phyloP scores from a whole-genome alignment of 2,329 filamentous ascomycete genomes.

The Plenodomus biglobosus region DNA sequence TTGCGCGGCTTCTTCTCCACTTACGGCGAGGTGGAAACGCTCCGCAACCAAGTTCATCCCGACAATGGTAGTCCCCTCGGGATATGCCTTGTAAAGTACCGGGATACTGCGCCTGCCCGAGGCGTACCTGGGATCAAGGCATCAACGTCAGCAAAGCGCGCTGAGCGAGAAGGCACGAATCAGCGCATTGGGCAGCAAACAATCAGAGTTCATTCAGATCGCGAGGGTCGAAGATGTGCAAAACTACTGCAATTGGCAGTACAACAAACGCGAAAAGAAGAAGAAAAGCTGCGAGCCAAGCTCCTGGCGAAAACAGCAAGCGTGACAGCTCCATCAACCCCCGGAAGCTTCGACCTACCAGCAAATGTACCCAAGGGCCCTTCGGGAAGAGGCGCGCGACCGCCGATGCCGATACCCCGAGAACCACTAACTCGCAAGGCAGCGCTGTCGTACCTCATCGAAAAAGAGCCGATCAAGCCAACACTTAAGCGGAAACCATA shows the following conservation, averaged over 20 bases:
- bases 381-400: conserved; percentile 55
- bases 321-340: conserved; percentile 20
- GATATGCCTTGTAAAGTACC: conserved; percentile 88
- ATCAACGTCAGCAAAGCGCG: conserved; percentile 77
- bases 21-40: conserved; percentile 85
- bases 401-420: conserved; percentile 43
- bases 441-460: conserved; percentile 54
- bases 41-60: conserved; percentile 93
- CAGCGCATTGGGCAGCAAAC: conserved; percentile 75
- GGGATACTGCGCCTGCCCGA: conserved; percentile 63
- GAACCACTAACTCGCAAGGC: conserved; percentile 50
- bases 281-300: conserved; percentile 49
- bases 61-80: conserved; percentile 92
- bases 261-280: conserved; percentile 66
- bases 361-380: conserved; percentile 87
- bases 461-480: conserved; percentile 65
- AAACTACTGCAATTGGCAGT: conserved; percentile 75
- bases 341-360: conserved; percentile 60
- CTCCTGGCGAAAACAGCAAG: conserved; percentile 31
- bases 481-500: conserved; percentile 80
- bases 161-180: conserved; percentile 74
- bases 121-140: conserved; percentile 63
- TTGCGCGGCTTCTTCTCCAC: conserved; percentile 74
- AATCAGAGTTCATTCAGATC: conserved; percentile 84
- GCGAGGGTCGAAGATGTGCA: conserved; percentile 80